Percentiles rank a stretch among this genome's conserved stretches.
These are phyloP conservation scores for Metschnikowia kunwiensis DNA, from an alignment of 805 yeast species.

Conservation along the genomic window DNA sequence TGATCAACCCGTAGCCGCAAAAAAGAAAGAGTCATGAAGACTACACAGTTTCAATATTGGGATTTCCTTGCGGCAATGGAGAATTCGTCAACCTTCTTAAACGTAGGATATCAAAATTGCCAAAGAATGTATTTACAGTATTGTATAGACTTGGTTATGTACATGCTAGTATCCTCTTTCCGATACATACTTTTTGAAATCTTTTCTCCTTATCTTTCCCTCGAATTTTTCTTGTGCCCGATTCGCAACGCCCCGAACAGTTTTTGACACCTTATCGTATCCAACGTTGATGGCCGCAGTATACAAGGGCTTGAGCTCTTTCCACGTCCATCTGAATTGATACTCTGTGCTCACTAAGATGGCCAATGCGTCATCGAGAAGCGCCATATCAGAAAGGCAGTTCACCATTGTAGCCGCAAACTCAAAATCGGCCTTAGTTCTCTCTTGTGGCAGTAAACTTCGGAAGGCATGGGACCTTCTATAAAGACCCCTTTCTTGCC, in stretches of 20 bases:
- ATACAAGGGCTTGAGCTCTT: constrained; percentile 29
- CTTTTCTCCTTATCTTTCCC: constrained; percentile 38
- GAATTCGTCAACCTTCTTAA: too few species aligned
- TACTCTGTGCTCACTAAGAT: constrained; percentile 64
- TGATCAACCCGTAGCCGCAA: too few species aligned
- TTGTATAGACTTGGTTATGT: too few species aligned
- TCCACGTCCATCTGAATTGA: constrained; percentile 67
- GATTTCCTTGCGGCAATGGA: too few species aligned
- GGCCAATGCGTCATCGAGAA: constrained; percentile 66
- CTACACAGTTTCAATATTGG: too few species aligned
- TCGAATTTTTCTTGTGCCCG: constrained; percentile 36
- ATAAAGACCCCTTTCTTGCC: constrained; percentile 78
- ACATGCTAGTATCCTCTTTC: constrained; percentile 30
- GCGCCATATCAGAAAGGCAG: constrained; percentile 52
- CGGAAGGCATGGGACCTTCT: constrained; percentile 55
- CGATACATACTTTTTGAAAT: constrained; percentile 31
- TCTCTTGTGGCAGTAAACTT: constrained; percentile 29
- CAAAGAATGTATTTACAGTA: too few species aligned
- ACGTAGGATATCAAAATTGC: too few species aligned
- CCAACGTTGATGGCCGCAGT: constrained; percentile 33
- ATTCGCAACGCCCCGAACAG: constrained; percentile 32
- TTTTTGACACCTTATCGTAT: constrained; percentile 25
- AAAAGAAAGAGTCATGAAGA: too few species aligned
- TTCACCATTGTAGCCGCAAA: constrained; percentile 74
- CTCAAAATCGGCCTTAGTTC: constrained; percentile 51